Conservation (phyloP, 306 rosid species). For the Cyamopsis tetragonoloba region DNA sequence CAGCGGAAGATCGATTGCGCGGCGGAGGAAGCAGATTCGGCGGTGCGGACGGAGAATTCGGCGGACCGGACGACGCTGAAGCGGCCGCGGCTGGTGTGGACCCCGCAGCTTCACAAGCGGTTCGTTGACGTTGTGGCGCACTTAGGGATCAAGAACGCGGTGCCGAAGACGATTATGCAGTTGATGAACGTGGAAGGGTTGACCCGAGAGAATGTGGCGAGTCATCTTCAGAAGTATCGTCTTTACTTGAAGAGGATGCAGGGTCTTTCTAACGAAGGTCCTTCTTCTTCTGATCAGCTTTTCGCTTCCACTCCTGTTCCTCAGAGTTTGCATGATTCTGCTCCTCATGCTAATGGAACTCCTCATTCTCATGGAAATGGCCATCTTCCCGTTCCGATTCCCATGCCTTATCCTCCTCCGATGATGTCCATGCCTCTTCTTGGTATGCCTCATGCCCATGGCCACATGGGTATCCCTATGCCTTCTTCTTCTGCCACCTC, state of each 20-base stretch:
- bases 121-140: constrained; percentile 92
- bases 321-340: constrained; percentile 57
- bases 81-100: constrained; percentile 88
- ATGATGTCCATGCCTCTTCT: constrained; percentile 56
- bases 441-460: constrained; percentile 44
- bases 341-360: background rate
- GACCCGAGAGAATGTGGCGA: constrained; percentile 93
- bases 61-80: constrained; percentile 32
- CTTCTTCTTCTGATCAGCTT: constrained; percentile 68
- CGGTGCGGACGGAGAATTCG: constrained; percentile 29
- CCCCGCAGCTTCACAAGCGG: constrained; percentile 85
- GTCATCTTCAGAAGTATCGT: constrained; percentile 90
- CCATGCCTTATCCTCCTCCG: constrained; percentile 42
- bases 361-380: constrained; percentile 36
- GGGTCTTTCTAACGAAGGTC: constrained; percentile 58
- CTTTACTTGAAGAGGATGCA: constrained; percentile 86
- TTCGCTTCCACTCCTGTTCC: constrained; percentile 80
- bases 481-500: constrained; percentile 25
- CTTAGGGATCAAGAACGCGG: constrained; percentile 85
- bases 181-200: constrained; percentile 94
- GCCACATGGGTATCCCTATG: constrained; percentile 45
- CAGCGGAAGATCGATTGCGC: constrained; percentile 50
- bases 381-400: constrained; percentile 39
- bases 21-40: constrained; percentile 57
- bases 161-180: constrained; percentile 91